Evolutionary conservation across 2,329 filamentous ascomycete species (phyloP).

Genomic region (Fusarium musae): DNA sequence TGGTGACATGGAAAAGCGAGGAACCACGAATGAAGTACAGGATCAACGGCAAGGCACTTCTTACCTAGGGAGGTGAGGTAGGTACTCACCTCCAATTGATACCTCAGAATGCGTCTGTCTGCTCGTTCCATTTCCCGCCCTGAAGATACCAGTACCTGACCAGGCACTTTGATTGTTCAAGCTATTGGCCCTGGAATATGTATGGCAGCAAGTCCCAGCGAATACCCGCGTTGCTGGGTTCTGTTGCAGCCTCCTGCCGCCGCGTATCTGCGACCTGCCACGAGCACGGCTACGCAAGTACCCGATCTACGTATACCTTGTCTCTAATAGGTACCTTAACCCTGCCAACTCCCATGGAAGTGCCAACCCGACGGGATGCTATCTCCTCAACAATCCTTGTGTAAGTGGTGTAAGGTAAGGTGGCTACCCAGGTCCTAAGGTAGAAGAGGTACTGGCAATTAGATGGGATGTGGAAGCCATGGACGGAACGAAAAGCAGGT

Average conservation of each 20-base stretch:
- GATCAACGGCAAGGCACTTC: constrained; percentile 17
- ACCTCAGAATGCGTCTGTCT: constrained; percentile 6
- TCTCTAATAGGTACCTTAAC: background rate
- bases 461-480: background rate
- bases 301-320: constrained; percentile 15
- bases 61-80: background rate
- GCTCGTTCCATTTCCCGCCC: background rate
- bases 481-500: constrained; percentile 2
- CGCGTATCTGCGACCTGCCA: constrained; percentile 27
- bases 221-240: constrained; percentile 20
- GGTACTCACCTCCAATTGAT: background rate
- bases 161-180: background rate
- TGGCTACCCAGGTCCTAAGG: background rate
- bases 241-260: background rate
- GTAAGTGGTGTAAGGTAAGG: constrained; percentile 5
- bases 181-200: background rate
- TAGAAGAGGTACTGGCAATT: background rate
- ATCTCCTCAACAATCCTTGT: constrained; percentile 11
- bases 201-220: background rate
- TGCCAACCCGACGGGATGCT: background rate
- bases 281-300: constrained; percentile 17
- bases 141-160: background rate
- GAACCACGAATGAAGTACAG: background rate
- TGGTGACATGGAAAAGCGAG: constrained; percentile 9
- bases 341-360: background rate